Conservation (phyloP, 2,329 filamentous ascomycete genomes). For the Decorospora gaudefroyi region DNA sequence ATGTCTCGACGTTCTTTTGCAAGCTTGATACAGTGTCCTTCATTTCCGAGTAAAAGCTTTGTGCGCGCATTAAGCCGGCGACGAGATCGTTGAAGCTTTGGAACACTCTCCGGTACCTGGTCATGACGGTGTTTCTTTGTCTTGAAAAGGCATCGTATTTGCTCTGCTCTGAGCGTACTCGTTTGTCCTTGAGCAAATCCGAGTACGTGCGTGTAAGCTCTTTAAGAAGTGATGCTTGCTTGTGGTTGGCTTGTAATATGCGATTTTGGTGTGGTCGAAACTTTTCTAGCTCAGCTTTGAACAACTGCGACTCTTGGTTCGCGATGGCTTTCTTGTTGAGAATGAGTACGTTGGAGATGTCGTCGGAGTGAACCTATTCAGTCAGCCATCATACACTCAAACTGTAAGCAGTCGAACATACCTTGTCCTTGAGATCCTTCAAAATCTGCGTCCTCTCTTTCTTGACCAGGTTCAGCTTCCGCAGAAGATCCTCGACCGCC, state of each 20-base stretch:
- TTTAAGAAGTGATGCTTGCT: constrained; percentile 92
- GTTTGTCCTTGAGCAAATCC: constrained; percentile 86
- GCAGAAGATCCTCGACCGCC: constrained; percentile 84
- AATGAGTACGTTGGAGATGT: constrained; percentile 96
- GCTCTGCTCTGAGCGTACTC: constrained; percentile 89
- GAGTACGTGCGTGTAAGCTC: constrained; percentile 89
- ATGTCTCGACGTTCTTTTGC: constrained; percentile 93
- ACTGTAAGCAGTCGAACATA: constrained; percentile 48
- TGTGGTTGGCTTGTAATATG: constrained; percentile 90
- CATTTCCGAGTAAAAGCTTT: constrained; percentile 95
- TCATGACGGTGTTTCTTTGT: constrained; percentile 78
- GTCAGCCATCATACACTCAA: constrained; percentile 3
- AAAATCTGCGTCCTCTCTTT: constrained; percentile 87
- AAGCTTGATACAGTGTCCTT: constrained; percentile 89
- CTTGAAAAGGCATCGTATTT: constrained; percentile 90
- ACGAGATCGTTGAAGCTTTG: constrained; percentile 90
- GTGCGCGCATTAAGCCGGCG: constrained; percentile 82
- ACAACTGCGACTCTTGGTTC: constrained; percentile 88
- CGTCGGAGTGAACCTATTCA: constrained; percentile 83
- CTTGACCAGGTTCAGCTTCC: constrained; percentile 90
- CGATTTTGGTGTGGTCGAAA: constrained; percentile 92
- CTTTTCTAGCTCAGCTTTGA: constrained; percentile 96
- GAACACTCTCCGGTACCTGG: constrained; percentile 86
- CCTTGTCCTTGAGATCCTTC: constrained; percentile 98
- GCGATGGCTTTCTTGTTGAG: constrained; percentile 96